phyloP scores from a whole-genome alignment of 768 basidiomycete genomes.

The Obba rivulosa region DNA sequence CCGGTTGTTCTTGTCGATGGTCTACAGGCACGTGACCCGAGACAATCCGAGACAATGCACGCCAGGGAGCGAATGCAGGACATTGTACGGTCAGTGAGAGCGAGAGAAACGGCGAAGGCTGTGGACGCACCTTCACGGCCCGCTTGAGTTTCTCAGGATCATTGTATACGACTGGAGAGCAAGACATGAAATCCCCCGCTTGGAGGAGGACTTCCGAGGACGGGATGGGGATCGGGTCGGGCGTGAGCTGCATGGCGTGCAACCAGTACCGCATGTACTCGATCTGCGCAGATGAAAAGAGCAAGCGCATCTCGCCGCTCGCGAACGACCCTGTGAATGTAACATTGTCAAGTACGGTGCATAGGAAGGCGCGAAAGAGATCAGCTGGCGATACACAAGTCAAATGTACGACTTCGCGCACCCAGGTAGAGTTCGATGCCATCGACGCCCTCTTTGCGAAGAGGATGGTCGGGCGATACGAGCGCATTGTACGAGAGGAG shows the following conservation, averaged over 20 bases:
- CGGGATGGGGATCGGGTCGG: conserved; percentile 62
- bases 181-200: conserved; percentile 47
- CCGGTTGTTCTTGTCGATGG: conserved; percentile 78
- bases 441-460: conserved; percentile 54
- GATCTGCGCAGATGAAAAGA: conserved; percentile 80
- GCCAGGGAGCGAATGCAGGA: neutral
- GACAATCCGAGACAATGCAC: neutral
- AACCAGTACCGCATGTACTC: conserved; percentile 86
- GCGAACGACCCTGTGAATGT: conserved; percentile 66
- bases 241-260: conserved; percentile 64
- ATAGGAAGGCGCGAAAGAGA: neutral
- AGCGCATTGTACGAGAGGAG: conserved; percentile 65
- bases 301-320: conserved; percentile 70
- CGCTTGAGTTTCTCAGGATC: conserved; percentile 50
- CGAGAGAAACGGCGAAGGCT: neutral
- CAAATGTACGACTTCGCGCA: conserved; percentile 21
- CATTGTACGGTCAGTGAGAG: too few species aligned
- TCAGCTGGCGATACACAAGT: neutral
- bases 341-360: too few species aligned
- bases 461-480: conserved; percentile 66
- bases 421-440: conserved; percentile 72
- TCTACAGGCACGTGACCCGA: conserved; percentile 32
- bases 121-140: conserved; percentile 48
- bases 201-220: conserved; percentile 74
- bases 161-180: conserved; percentile 53